Conservation (phyloP, 2,329 filamentous ascomycete genomes). For the Ophiostoma himal-ulmi region DNA sequence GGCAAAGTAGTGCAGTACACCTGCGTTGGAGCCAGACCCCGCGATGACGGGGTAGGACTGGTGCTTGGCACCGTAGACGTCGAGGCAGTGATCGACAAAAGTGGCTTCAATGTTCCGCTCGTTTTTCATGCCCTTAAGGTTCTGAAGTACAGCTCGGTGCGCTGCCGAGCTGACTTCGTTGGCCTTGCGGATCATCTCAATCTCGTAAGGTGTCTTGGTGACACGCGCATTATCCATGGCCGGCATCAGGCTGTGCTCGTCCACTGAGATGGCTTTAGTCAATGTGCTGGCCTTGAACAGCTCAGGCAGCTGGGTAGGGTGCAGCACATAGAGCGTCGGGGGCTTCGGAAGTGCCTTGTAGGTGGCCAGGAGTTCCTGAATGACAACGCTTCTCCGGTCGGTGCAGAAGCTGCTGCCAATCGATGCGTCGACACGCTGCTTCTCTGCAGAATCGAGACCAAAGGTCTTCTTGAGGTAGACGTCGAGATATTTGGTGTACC, state of each 20-base stretch:
- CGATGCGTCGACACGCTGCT: conserved; percentile 16
- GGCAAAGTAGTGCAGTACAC: conserved; percentile 77
- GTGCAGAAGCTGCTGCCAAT: conserved; percentile 25
- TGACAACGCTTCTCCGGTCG: conserved; percentile 13
- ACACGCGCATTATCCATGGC: conserved; percentile 78
- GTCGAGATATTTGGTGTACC: conserved; percentile 47
- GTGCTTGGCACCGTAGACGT: conserved; percentile 59
- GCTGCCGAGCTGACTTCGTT: conserved; percentile 73
- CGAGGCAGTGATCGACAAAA: conserved; percentile 67
- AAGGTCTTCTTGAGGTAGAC: conserved; percentile 47
- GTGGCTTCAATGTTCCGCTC: conserved; percentile 79
- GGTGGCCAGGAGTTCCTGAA: not conserved
- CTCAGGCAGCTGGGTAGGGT: conserved; percentile 28
- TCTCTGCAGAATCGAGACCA: conserved; percentile 24
- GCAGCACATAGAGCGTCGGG: conserved; percentile 41
- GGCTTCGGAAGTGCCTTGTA: not conserved
- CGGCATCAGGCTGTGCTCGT: conserved; percentile 51
- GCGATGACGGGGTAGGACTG: conserved; percentile 90
- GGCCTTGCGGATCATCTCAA: conserved; percentile 73
- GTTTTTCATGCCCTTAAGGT: conserved; percentile 58
- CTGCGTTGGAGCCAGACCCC: conserved; percentile 73
- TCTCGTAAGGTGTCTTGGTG: conserved; percentile 79
- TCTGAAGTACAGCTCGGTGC: conserved; percentile 65
- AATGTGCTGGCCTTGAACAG: not conserved
- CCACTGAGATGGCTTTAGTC: conserved; percentile 35